Percentiles rank a stretch among this genome's conserved stretches.
These are phyloP conservation scores for Tetrapisispora pingtungensis DNA, from an alignment of 805 yeast species.

Conservation along the genomic window DNA sequence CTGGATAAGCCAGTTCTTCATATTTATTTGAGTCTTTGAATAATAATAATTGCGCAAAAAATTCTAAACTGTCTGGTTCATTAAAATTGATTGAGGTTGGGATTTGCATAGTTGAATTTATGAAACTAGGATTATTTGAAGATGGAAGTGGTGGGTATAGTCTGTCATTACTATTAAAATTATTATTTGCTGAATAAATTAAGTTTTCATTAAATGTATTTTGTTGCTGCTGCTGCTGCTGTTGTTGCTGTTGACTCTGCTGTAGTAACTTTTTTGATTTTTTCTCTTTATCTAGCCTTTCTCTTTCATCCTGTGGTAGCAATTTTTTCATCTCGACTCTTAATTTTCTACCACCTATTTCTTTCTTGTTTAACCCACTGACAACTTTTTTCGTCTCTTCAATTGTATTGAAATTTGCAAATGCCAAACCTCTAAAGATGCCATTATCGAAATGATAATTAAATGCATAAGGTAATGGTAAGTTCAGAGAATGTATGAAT, in stretches of 20 bases:
- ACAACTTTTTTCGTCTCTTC: slow-evolving; percentile 93
- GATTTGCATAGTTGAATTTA: slow-evolving; percentile 35
- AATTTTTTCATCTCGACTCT: slow-evolving; percentile 95
- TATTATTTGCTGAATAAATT: no score
- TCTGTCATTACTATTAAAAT: slow-evolving; percentile 34
- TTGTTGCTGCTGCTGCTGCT: background rate
- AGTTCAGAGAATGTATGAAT: slow-evolving; percentile 75
- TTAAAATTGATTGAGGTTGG: slow-evolving; percentile 72
- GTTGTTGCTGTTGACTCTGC: slow-evolving; percentile 16
- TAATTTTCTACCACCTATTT: slow-evolving; percentile 89
- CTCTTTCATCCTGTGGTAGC: slow-evolving; percentile 89
- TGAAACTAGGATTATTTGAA: slow-evolving; percentile 3
- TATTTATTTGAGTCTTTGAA: slow-evolving; percentile 60
- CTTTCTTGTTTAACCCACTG: slow-evolving; percentile 74
- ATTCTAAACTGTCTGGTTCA: slow-evolving; percentile 79
- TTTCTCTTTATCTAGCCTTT: slow-evolving; percentile 90
- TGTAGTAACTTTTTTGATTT: slow-evolving; percentile 59
- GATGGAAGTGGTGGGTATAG: slow-evolving; percentile 44
- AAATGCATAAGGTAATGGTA: slow-evolving; percentile 95
- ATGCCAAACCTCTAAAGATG: slow-evolving; percentile 95
- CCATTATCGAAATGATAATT: slow-evolving; percentile 98
- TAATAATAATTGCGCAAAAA: slow-evolving; percentile 71
- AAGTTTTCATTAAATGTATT: slow-evolving; percentile 8
- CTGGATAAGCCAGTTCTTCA: slow-evolving; percentile 63
- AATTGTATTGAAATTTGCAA: slow-evolving; percentile 91